These are phyloP conservation scores for Somion occarium DNA, from an alignment of 1,284 basidiomycete genomes.

Conservation along the genomic window DNA sequence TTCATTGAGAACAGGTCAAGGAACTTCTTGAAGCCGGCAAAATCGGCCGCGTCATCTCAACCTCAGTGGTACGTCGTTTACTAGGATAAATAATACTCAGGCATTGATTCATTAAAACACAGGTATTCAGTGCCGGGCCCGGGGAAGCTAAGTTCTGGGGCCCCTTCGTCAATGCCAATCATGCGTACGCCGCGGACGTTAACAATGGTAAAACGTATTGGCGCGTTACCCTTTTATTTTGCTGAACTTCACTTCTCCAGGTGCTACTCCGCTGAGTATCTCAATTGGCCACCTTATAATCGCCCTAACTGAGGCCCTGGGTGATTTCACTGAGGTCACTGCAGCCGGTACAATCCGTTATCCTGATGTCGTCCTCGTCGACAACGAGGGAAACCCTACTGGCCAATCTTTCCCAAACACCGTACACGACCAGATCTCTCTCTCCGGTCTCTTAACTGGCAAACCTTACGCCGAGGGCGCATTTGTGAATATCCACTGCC, in stretches of 20 bases:
- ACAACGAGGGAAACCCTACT: constrained; percentile 19
- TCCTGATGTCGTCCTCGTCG: constrained; percentile 20
- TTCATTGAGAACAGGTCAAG: constrained; percentile 25
- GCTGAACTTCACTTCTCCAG: constrained; percentile 10
- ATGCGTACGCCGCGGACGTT: neutral
- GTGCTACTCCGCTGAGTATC: constrained; percentile 22
- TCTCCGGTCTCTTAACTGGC: constrained; percentile 20
- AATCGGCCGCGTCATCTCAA: constrained; percentile 21
- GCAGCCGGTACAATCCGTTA: constrained; percentile 22
- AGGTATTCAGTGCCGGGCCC: neutral
- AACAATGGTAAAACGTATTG: neutral
- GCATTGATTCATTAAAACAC: neutral
- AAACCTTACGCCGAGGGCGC: constrained; percentile 11
- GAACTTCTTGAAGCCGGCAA: constrained; percentile 24
- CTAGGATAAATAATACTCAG: neutral
- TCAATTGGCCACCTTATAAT: constrained; percentile 25
- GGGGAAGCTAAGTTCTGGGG: neutral
- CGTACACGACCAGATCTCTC: constrained; percentile 23
- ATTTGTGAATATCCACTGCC: neutral
- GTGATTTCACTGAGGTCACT: constrained; percentile 24
- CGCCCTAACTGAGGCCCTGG: constrained; percentile 22
- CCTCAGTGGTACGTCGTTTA: constrained; percentile 7
- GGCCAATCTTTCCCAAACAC: constrained; percentile 15
- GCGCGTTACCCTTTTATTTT: neutral
- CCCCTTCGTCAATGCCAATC: neutral